Percentiles rank a stretch among this genome's conserved stretches.
These are phyloP conservation scores for Paecilomyces variotii DNA, from an alignment of 2,329 filamentous ascomycete genomes.

Conservation along the genomic window DNA sequence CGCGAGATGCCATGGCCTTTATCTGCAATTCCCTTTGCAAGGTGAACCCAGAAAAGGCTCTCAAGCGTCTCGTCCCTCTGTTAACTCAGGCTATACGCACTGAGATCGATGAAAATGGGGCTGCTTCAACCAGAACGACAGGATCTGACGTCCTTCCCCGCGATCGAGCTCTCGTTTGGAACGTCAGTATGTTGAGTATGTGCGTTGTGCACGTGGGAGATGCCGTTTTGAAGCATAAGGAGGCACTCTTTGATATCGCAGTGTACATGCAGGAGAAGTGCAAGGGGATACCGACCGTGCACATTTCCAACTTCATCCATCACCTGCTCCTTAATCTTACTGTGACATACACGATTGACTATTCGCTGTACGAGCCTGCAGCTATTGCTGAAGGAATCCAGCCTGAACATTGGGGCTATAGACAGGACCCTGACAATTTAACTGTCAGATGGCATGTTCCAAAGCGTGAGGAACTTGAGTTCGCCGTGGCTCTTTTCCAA, in stretches of 20 bases:
- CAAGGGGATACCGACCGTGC: conserved; percentile 84
- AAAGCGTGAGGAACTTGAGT: conserved; percentile 68
- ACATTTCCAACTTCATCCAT: conserved; percentile 96
- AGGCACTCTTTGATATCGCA: conserved; percentile 83
- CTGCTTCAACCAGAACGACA: conserved; percentile 87
- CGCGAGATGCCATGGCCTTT: conserved; percentile 95
- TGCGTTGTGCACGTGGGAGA: conserved; percentile 91
- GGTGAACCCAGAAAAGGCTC: conserved; percentile 84
- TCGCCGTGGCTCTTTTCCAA: conserved; percentile 83
- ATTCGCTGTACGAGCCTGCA: conserved; percentile 75
- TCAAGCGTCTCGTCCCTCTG: conserved; percentile 85
- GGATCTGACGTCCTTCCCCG: conserved; percentile 88
- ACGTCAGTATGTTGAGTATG: conserved; percentile 96
- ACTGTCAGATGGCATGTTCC: conserved; percentile 90
- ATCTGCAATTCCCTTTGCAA: conserved; percentile 96
- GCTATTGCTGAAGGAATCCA: conserved; percentile 63
- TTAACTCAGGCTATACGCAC: conserved; percentile 85
- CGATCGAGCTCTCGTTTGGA: conserved; percentile 90
- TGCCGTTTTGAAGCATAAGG: conserved; percentile 79
- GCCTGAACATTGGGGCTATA: conserved; percentile 75
- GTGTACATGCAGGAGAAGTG: conserved; percentile 96
- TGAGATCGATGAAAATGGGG: conserved; percentile 94
- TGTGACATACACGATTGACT: conserved; percentile 87
- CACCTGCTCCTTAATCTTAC: conserved; percentile 92
- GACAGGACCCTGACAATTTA: conserved; percentile 64